Conservation (phyloP, 805 yeast genomes). For the Saccharomycopsis fodiens region DNA sequence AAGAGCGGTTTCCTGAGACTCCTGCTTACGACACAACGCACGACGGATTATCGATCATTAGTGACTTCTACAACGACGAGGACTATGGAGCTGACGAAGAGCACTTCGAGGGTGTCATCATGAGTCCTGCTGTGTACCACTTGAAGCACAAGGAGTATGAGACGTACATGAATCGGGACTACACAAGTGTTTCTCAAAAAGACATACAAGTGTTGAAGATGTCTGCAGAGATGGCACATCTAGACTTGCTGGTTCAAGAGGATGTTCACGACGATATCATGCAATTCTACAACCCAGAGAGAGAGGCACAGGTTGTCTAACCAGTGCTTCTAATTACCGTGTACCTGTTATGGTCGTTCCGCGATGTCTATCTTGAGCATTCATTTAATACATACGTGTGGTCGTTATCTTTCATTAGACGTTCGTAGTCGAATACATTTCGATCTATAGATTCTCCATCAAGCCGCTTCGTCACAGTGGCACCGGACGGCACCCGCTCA, state of each 20-base stretch:
- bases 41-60: conserved; percentile 5
- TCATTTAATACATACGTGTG: no score
- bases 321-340: no score
- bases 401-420: no score
- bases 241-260: neutral
- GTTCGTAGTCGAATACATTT: no score
- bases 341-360: no score
- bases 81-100: neutral
- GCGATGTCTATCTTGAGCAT: no score
- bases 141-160: conserved; percentile 3
- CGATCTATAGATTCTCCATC: no score
- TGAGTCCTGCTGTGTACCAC: conserved; percentile 5
- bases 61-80: conserved; percentile 6
- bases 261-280: neutral
- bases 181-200: neutral
- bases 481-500: no score
- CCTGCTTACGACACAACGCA: neutral
- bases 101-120: conserved; percentile 2
- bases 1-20: neutral
- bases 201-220: conserved; percentile 3
- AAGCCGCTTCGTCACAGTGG: no score
- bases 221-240: neutral
- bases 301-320: no score
- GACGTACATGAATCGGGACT: neutral
- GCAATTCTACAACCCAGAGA: neutral